phyloP scores from a whole-genome alignment of 2,329 filamentous ascomycete species.

The Ciborinia camelliae region DNA sequence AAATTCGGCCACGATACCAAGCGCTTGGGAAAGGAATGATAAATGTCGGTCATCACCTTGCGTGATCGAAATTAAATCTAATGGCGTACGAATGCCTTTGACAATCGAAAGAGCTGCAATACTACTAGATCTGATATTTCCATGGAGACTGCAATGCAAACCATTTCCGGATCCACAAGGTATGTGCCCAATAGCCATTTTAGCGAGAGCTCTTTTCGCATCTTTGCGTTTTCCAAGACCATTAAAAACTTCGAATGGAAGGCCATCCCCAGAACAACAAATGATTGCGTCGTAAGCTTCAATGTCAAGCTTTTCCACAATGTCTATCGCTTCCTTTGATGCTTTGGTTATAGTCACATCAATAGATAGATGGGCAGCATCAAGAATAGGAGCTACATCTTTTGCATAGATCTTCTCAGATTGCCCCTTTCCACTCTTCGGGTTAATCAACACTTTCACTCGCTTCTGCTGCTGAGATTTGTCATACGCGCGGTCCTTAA shows the following conservation, averaged over 20 bases:
- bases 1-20: constrained; percentile 82
- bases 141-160: constrained; percentile 79
- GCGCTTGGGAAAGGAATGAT: constrained; percentile 83
- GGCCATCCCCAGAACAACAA: constrained; percentile 84
- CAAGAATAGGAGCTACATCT: constrained; percentile 75
- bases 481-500: constrained; percentile 68
- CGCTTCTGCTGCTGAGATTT: constrained; percentile 64
- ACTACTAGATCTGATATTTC: constrained; percentile 52
- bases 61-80: constrained; percentile 85
- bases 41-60: constrained; percentile 69
- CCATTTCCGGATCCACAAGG: constrained; percentile 91
- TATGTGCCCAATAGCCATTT: constrained; percentile 76
- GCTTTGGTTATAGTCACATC: constrained; percentile 68
- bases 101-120: constrained; percentile 75
- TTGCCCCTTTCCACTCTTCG: constrained; percentile 75
- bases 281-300: constrained; percentile 78
- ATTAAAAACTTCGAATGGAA: constrained; percentile 91
- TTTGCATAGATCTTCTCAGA: constrained; percentile 68
- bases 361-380: constrained; percentile 73
- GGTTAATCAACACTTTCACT: constrained; percentile 84
- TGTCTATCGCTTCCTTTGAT: constrained; percentile 71
- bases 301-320: constrained; percentile 72
- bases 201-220: constrained; percentile 66
- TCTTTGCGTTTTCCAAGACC: constrained; percentile 74
- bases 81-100: constrained; percentile 73